Evolutionary conservation across 805 yeast genomes (phyloP).

Genomic region (Candida tibetensis): DNA sequence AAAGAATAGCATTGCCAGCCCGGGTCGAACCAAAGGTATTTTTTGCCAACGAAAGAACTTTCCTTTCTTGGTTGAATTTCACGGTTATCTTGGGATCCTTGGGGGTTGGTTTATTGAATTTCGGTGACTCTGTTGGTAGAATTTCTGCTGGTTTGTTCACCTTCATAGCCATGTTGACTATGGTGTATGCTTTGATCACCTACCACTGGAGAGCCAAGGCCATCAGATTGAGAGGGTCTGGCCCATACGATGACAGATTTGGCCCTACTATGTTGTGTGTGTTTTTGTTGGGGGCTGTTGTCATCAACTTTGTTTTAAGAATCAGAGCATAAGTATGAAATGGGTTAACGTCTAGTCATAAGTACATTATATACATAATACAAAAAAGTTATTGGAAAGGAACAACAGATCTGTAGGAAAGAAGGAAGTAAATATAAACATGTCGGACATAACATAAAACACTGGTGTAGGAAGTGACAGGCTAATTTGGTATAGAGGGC

Average conservation of each 20-base stretch:
- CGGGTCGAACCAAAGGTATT: constrained; percentile 98
- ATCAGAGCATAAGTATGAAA: constrained; percentile 55
- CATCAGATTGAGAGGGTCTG: constrained; percentile 94
- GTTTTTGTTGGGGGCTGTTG: constrained; percentile 88
- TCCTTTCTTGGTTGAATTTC: constrained; percentile 96
- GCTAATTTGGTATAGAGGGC: no score
- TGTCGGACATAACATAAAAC: no score
- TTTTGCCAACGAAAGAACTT: constrained; percentile 98
- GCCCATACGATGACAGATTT: constrained; percentile 98
- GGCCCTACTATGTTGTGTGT: constrained; percentile 98
- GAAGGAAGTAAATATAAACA: no score
- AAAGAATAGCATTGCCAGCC: constrained; percentile 96
- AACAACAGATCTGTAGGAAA: no score
- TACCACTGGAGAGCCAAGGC: constrained; percentile 99
- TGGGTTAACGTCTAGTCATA: no score
- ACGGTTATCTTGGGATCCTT: constrained; percentile 97
- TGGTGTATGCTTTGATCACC: constrained; percentile 92
- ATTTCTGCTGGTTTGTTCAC: constrained; percentile 94
- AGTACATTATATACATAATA: no score
- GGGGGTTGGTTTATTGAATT: constrained; percentile 92
- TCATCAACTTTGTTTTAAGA: constrained; percentile 87
- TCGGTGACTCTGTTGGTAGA: constrained; percentile 92
- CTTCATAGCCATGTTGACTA: constrained; percentile 94
- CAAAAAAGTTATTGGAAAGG: no score
- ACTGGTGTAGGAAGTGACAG: no score